Evolutionary conservation across 2,329 filamentous ascomycete species (phyloP).

Genomic region (Arthrobotrys pseudoclavata): DNA sequence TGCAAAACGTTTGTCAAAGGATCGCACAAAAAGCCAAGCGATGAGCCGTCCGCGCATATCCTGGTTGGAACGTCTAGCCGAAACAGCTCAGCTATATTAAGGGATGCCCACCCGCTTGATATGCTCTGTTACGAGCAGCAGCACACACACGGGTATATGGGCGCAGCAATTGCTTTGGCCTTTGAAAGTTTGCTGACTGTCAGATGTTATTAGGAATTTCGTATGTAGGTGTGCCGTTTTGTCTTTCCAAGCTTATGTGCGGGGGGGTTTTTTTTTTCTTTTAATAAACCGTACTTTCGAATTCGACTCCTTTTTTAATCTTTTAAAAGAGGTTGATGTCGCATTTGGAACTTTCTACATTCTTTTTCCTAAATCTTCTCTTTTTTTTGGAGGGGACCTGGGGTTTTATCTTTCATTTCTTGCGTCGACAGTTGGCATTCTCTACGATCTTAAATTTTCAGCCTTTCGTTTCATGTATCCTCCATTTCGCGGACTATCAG

Average conservation of each 20-base stretch:
- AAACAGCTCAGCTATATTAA: constrained; percentile 56
- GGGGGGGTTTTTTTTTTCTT: constrained; percentile 21
- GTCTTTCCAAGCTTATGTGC: constrained; percentile 5
- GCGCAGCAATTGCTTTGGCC: too few species aligned
- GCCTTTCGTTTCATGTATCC: constrained; percentile 8
- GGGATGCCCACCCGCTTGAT: constrained; percentile 42
- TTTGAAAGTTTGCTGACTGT: constrained; percentile 13
- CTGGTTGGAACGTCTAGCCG: constrained; percentile 48
- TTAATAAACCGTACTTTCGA: constrained; percentile 9
- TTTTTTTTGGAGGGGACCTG: neutral
- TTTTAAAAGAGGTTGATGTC: constrained; percentile 1
- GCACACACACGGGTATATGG: constrained; percentile 3
- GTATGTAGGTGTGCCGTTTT: constrained; percentile 16
- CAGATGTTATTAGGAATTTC: constrained; percentile 10
- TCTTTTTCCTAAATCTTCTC: constrained; percentile 2
- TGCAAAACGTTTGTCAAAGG: constrained; percentile 10
- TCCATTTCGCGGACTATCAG: neutral
- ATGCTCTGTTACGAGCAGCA: constrained; percentile 29
- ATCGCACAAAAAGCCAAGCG: constrained; percentile 32
- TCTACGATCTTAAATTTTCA: neutral
- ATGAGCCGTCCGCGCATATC: constrained; percentile 30
- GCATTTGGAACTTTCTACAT: neutral
- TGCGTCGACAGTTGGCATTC: constrained; percentile 11
- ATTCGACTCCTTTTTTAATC: constrained; percentile 9
- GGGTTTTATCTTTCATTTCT: neutral